Base-by-base conservation (phyloP, 2,329 filamentous ascomycete species). In the Apiospora rasikravindrae region DNA sequence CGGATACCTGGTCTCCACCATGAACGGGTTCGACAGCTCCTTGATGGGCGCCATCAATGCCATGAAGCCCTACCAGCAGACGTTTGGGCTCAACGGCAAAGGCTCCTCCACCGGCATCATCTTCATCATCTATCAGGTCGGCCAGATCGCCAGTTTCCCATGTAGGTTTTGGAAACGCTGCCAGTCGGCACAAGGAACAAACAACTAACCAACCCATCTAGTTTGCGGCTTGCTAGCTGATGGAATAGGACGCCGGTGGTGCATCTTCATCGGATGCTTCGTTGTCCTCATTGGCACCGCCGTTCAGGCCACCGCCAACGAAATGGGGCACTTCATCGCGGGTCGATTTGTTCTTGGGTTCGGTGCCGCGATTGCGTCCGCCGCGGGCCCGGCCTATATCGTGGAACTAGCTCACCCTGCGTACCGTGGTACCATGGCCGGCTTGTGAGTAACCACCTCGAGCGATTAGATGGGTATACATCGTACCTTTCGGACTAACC, bases 401-500 rank as follows among this genome's bases (percentile, higher is more conserved):
- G 87, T 89, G 64, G 91, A 93, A 78, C 84, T 91, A 71, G 86
- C 89, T 1, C 90, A 92, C 76, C 90, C 91, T 0, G 86, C 87
- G 2, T 90, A 89, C 78, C 86, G 91, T 73, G 90, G 89, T 53
- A 83, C 89, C 29, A 83, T 91, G 75, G 90, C 89, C 0, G 91
- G 89, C 57, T 7, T 64, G 57, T 61, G 29, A 61, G 53, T 61
- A 16, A 2, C 4, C 26, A 5, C 14, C 53, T 19, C 16, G 11
- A 8, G 4, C 53, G 14, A 24, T n/a, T 33, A 72, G n/a, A 45
- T 45, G 16, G 42, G 42, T 14, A 19, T 45, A n/a, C n/a, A n/a
- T n/a, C n/a, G n/a, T n/a, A n/a, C n/a, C 11, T 78, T 76, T 72
- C 76, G 77, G 45, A 73, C 75, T 14, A 71, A 75, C 57, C 78